These are phyloP conservation scores for Pseudocercospora fijiensis DNA, from an alignment of 2,329 filamentous ascomycete species.

Conservation along the genomic window DNA sequence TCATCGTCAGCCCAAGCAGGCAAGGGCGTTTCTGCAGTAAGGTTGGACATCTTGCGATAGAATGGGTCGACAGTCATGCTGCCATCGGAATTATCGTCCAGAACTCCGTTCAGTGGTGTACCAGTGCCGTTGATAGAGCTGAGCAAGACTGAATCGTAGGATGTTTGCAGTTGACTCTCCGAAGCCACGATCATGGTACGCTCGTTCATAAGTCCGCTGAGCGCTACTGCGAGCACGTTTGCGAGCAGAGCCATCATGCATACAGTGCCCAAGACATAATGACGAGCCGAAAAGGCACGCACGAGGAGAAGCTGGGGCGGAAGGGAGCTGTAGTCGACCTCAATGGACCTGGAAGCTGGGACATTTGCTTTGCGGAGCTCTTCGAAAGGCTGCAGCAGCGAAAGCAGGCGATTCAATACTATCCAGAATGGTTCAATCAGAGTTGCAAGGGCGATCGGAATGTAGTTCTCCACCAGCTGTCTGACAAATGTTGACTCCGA, in stretches of 20 bases:
- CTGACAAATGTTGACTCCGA: slow-evolving; percentile 40
- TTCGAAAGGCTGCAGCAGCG: slow-evolving; percentile 56
- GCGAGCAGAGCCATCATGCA: slow-evolving; percentile 52
- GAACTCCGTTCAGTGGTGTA: slow-evolving; percentile 19
- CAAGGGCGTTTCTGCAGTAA: slow-evolving; percentile 45
- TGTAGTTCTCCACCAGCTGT: slow-evolving; percentile 50
- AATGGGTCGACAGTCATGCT: slow-evolving; percentile 42
- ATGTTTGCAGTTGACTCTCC: too few relatives aligned
- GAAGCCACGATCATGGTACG: neutral
- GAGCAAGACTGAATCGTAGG: neutral
- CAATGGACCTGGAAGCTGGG: slow-evolving; percentile 33
- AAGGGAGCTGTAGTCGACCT: slow-evolving; percentile 55
- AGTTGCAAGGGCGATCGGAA: slow-evolving; percentile 57
- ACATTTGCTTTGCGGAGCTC: slow-evolving; percentile 48
- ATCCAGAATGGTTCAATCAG: slow-evolving; percentile 59
- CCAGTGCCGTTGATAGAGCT: slow-evolving; percentile 33
- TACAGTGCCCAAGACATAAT: slow-evolving; percentile 50
- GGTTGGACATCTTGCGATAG: slow-evolving; percentile 49
- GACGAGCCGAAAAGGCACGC: slow-evolving; percentile 47
- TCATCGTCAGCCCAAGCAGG: slow-evolving; percentile 52
- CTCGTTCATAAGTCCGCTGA: slow-evolving; percentile 55
- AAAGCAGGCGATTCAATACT: slow-evolving; percentile 54
- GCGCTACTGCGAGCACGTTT: slow-evolving; percentile 55
- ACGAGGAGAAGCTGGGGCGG: slow-evolving; percentile 55
- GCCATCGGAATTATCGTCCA: slow-evolving; percentile 34